Percentiles rank a stretch among this genome's conserved stretches.
Conservation (phyloP, 352 stramenopile species). For the Globisporangium okanoganense region DNA sequence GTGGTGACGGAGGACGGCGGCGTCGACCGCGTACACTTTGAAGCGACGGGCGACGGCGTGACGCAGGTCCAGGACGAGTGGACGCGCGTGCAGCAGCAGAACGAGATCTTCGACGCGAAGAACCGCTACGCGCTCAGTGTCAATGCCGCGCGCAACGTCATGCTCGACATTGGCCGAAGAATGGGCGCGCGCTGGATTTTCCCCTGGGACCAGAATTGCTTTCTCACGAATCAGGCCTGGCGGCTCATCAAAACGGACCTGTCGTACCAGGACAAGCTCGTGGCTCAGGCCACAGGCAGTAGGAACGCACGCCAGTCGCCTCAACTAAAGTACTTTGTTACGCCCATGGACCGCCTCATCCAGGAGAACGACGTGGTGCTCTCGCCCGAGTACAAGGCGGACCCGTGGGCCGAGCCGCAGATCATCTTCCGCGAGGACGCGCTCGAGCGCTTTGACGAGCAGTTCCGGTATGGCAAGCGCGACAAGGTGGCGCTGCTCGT, state of each 20-base stretch:
- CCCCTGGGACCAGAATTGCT: constrained; percentile 55
- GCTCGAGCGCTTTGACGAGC: constrained; percentile 48
- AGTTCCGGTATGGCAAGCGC: constrained; percentile 42
- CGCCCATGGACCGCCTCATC: constrained; percentile 46
- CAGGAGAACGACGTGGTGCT: constrained; percentile 46
- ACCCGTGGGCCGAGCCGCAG: constrained; percentile 54
- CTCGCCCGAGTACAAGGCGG: constrained; percentile 21
- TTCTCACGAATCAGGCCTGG: constrained; percentile 40
- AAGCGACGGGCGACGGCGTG: background rate
- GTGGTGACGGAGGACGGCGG: constrained; percentile 42
- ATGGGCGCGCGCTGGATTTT: constrained; percentile 42
- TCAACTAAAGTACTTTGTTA: constrained; percentile 45
- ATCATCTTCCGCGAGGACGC: constrained; percentile 50
- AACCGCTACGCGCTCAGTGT: constrained; percentile 49
- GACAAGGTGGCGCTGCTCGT: constrained; percentile 50
- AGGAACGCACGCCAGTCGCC: background rate
- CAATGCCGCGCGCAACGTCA: constrained; percentile 43
- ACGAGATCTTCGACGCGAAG: constrained; percentile 44
- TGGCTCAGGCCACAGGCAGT: background rate
- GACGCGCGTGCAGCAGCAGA: constrained; percentile 25
- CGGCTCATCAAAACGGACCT: constrained; percentile 29
- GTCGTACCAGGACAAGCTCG: constrained; percentile 9
- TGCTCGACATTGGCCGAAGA: constrained; percentile 33
- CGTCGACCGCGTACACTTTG: constrained; percentile 29
- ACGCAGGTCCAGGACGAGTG: constrained; percentile 24